Percentiles rank a stretch among this genome's conserved stretches.
These are phyloP conservation scores for Claviceps sp. DNA, from an alignment of 2,329 filamentous ascomycete species.

Conservation along the genomic window DNA sequence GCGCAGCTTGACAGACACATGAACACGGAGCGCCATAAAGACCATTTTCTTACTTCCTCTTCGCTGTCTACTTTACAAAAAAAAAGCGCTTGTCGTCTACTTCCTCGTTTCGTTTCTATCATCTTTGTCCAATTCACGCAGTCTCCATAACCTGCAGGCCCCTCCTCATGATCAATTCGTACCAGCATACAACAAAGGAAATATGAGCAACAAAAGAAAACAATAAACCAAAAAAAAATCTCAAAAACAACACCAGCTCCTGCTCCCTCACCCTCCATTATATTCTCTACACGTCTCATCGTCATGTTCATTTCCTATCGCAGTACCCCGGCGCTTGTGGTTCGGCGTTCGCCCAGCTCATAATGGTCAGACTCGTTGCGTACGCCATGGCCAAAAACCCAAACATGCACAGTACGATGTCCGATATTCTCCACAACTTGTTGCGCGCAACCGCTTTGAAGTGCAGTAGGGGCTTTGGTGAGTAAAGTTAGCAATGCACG, in stretches of 20 bases:
- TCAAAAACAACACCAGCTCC: background rate
- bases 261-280: background rate
- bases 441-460: slow-evolving; percentile 65
- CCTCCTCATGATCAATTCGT: background rate
- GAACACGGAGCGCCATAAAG: background rate
- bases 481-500: slow-evolving; percentile 17
- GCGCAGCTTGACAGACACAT: background rate
- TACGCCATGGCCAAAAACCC: slow-evolving; percentile 83
- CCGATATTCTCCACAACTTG: slow-evolving; percentile 52
- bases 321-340: slow-evolving; percentile 40
- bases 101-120: background rate
- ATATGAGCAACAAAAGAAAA: background rate
- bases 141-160: background rate
- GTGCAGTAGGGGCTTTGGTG: slow-evolving; percentile 69
- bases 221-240: background rate
- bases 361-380: slow-evolving; percentile 73
- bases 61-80: slow-evolving; percentile 3
- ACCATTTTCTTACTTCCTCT: background rate
- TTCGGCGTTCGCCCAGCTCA: slow-evolving; percentile 64
- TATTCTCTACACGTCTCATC: background rate
- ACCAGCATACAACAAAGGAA: background rate
- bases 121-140: background rate
- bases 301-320: slow-evolving; percentile 23
- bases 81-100: background rate
- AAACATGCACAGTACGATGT: slow-evolving; percentile 67